Percentiles rank a stretch among this genome's conserved stretches.
These are phyloP conservation scores for Fusarium sp. DNA, from an alignment of 2,329 filamentous ascomycete genomes.

Conservation along the genomic window DNA sequence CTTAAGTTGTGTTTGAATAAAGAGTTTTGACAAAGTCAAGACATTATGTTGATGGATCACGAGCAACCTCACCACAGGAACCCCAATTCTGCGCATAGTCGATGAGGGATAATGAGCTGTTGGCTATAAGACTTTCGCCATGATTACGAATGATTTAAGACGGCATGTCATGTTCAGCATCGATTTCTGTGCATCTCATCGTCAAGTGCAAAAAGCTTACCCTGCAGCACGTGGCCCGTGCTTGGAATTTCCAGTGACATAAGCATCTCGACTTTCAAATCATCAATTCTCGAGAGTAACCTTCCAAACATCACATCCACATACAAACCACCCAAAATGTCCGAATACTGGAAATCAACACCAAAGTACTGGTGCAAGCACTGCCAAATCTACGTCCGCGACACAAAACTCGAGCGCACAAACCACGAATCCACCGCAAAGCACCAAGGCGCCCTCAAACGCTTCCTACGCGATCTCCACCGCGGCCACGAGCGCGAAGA, in stretches of 20 bases:
- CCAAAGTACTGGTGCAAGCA: constrained; percentile 99
- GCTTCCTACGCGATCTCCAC: constrained; percentile 89
- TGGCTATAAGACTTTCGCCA: background rate
- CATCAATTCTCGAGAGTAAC: background rate
- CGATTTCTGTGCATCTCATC: background rate
- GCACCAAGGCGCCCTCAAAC: constrained; percentile 87
- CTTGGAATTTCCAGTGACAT: constrained; percentile 22
- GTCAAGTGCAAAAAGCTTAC: background rate
- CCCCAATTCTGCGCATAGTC: too few species aligned
- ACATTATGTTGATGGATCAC: background rate
- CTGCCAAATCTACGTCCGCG: constrained; percentile 88
- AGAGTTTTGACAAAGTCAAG: background rate
- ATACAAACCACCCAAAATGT: constrained; percentile 67
- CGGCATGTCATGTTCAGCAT: too few species aligned
- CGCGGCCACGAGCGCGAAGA: constrained; percentile 83
- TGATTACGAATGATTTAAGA: background rate
- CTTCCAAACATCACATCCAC: background rate
- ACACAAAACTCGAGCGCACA: constrained; percentile 87
- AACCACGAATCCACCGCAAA: constrained; percentile 90
- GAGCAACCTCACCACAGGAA: background rate
- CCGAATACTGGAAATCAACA: constrained; percentile 99
- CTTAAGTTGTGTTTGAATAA: too few species aligned
- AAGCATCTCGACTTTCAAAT: constrained; percentile 15
- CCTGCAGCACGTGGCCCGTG: constrained; percentile 11
- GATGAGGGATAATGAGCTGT: too few species aligned